Base-by-base conservation (phyloP, 192 early-diverging fungal genomes). In the Geranomyces variabilis region DNA sequence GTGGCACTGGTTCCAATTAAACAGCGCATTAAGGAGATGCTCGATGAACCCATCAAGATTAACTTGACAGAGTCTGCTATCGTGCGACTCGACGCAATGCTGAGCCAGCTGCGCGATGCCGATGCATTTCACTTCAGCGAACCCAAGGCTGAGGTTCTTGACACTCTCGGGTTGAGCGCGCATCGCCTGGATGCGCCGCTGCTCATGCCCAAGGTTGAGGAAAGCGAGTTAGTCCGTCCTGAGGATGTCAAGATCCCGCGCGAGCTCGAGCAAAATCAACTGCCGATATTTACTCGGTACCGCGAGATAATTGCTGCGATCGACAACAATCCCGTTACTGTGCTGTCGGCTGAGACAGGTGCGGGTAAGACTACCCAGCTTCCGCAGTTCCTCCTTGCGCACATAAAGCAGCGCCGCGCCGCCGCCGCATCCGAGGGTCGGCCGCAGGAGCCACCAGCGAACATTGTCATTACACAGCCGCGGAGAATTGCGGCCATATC, bases 391-490 rank as follows among this genome's bases (percentile, higher is more conserved):
- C 80, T 97, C 33, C 75, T 97, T 24, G 89, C 75, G n/a, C 76
- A 81, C 45, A 46, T 58, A 26, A 66, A 66, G 17, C 43, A 65
- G 33, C 17, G 78, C 17, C 62, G 62, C 14, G 49, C 24, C 19
- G 29, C 15, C 0, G 15, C n/a, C n/a, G 28, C 19, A 29, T 34
- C 24, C 24, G 65, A 4, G 45, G 58, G 9, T 70, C 79, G 1
- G 65, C 80, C 21, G 69, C 36, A 41, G 10, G 36, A 41, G 36
- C 63, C n/a, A 79, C 83, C 60, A 73, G 66, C 79, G 8, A 81
- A 82, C 64, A 91, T 97, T 48, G 83, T 94, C 0, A 93, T 94
- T 70, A 97, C 96, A 12, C 96, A 97, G 76, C 96, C 96, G 8
- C 80, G 96, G 21, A 84, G 94, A 12, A 90, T 97, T 73, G 87